A percentile compares a stretch with the other conserved stretches of the same genome.
These are phyloP conservation scores for Agastache rugosa DNA, from an alignment of 257 asterid species.

Conservation along the genomic window DNA sequence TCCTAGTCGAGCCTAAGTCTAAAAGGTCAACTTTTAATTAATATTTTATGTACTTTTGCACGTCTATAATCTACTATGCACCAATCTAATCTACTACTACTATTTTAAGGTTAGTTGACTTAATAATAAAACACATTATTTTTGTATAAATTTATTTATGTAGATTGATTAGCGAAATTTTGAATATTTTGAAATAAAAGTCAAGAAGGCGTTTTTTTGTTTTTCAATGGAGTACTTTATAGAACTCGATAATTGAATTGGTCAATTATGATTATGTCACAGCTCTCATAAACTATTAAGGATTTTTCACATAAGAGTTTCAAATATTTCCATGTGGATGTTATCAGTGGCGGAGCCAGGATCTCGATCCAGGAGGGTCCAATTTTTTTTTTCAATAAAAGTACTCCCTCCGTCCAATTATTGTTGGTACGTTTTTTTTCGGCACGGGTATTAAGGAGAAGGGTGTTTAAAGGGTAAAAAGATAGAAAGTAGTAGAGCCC, in stretches of 20 bases:
- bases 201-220: not conserved
- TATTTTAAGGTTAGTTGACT: not conserved
- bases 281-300: not conserved
- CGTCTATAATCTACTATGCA: not conserved
- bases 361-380: no score
- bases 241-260: not conserved
- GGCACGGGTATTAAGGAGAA: no score
- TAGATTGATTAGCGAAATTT: not conserved
- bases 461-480: no score
- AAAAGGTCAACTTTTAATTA: not conserved
- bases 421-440: no score
- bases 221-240: conserved; percentile 8
- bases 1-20: not conserved
- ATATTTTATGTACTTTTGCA: not conserved
- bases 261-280: conserved; percentile 15
- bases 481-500: no score
- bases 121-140: not conserved
- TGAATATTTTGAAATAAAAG: not conserved
- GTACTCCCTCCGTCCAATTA: no score
- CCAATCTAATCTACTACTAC: not conserved
- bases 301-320: no score
- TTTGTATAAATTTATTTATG: not conserved
- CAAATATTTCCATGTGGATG: not conserved
- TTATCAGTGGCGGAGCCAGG: no score
- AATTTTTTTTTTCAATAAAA: no score